Base-by-base conservation (phyloP, 1,284 basidiomycete species). In the Exobasidium rhododendri region DNA sequence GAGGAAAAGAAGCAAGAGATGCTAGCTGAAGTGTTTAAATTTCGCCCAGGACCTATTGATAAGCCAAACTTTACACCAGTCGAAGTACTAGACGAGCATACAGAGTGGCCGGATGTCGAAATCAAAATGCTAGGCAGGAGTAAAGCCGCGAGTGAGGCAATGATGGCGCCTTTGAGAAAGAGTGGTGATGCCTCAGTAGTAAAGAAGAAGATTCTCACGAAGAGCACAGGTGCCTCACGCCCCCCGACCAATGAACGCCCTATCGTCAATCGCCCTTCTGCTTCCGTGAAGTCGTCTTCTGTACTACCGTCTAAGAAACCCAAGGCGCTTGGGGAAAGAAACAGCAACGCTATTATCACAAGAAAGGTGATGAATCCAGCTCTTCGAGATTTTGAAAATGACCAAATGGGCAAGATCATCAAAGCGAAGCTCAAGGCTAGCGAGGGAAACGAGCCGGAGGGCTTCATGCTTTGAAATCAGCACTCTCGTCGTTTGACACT, bases 161-260 rank as follows among this genome's bases (percentile, higher is more conserved):
- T 40, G 10, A 10, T 17, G 35, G 17, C 10, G 10, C n/a, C n/a
- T n/a, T 43, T 43, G 10, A 47, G 24, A 26, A 6, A 17, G 13
- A 50, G 28, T 4, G 47, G 22, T 17, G 20, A 28, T 50, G 13
- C n/a, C 28, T 17, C 20, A 13, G 47, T 3, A 50, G 4, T 6
- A 26, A 24, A 13, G 28, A 50, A 50, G 47, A 50, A 50, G 46
- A 20, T 47, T 20, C 47, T 13, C 26, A 50, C 24, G 47, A 47
- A 7, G 24, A 47, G 35, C 17, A 40, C 35, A 10, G 35, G 10
- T 10, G 17, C 10, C 17, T 40, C 17, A 10, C 7, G 35, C 7
- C 10, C 17, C 35, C 7, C 7, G 35, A 40, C 35, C 7, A 17
- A 17, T 17, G n/a, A n/a, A n/a, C n/a, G n/a, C n/a, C n/a, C n/a